Evolutionary conservation across 495 filamentous ascomycete species (phyloP), one percentile per base, ranked within the genome.

Genomic region (Neurospora terricola): DNA sequence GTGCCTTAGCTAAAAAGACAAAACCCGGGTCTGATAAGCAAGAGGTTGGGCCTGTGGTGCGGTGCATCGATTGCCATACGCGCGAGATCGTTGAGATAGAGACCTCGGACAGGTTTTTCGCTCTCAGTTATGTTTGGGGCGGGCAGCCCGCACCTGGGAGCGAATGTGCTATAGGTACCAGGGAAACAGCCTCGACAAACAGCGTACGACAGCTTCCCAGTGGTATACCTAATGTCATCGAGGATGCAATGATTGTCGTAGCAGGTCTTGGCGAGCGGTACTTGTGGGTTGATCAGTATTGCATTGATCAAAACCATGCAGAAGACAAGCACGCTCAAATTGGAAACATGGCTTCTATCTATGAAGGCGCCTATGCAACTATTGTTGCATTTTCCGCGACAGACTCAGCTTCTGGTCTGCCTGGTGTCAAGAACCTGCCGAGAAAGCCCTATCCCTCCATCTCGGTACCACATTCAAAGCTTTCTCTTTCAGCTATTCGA

Each of bases 221-320:
- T 8, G 21, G 1, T 54, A 6, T 54, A 12, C 45, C 45, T 0
- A 27, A 14, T 0, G 10, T 54, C 4, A 69, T 73, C 6, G 38
- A 70, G 5, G 71, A 75, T 11, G 71, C 74, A n/a, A 70, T 75
- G 23, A 16, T 27, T 6, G 40, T 71, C 0, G 38, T n/a, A 1
- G 27, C 5, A 14, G 3, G 23, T 1, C 37, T 75, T 21, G 74
- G 71, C 3, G 62, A 39, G 18, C 43, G 71, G 11, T 75, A 75
- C 39, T 34, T 75, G 0, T 75, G 74, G 74, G 72, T 73, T 5
- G 72, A 73, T 45, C 69, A 69, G 8, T 73, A 73, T 38, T 73
- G 74, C 38, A 75, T 73, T 59, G 23, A 73, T n/a, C 74, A 73
- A 21, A 30, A 70, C 8, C 11, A 75, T 4, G 14, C 5, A 6